Percentiles rank a stretch among this genome's conserved stretches.
Evolutionary conservation across 2,329 filamentous ascomycete genomes (phyloP).

Genomic region (Verruconis gallopava): DNA sequence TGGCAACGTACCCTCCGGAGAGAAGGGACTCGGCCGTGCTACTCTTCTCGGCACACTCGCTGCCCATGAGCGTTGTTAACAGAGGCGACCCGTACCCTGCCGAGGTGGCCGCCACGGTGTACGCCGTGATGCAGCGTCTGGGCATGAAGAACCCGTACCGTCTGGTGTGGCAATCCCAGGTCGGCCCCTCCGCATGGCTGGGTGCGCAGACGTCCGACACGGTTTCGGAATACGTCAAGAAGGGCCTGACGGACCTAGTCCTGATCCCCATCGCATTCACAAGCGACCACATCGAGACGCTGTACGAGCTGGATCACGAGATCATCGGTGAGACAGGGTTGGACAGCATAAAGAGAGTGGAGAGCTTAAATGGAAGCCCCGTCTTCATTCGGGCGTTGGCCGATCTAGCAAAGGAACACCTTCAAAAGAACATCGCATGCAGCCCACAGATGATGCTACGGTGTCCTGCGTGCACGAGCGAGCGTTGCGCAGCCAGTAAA

Average conservation of each 20-base stretch:
- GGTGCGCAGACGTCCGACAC: conserved; percentile 85
- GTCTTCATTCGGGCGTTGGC: conserved; percentile 86
- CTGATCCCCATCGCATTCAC: conserved; percentile 95
- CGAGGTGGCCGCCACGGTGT: conserved; percentile 89
- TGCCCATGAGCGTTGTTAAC: conserved; percentile 97
- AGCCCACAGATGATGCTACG: conserved; percentile 79
- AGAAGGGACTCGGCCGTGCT: conserved; percentile 68
- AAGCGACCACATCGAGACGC: conserved; percentile 95
- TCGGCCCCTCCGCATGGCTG: conserved; percentile 89
- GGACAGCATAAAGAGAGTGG: conserved; percentile 62
- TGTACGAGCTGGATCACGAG: conserved; percentile 88
- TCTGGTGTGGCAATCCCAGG: conserved; percentile 95
- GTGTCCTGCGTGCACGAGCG: conserved; percentile 87
- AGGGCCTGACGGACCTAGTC: conserved; percentile 81
- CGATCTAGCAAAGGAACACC: conserved; percentile 69
- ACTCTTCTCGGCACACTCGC: conserved; percentile 86
- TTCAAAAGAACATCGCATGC: conserved; percentile 56
- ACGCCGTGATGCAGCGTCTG: conserved; percentile 89
- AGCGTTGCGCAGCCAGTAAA: conserved; percentile 68
- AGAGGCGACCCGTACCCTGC: conserved; percentile 90
- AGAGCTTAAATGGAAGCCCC: conserved; percentile 81
- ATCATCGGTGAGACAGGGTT: conserved; percentile 72
- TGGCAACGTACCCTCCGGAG: conserved; percentile 73
- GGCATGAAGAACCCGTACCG: conserved; percentile 84
- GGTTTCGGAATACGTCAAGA: conserved; percentile 76